Conservation (phyloP, 257 asterid species). For the Gardenia jasminoides region DNA sequence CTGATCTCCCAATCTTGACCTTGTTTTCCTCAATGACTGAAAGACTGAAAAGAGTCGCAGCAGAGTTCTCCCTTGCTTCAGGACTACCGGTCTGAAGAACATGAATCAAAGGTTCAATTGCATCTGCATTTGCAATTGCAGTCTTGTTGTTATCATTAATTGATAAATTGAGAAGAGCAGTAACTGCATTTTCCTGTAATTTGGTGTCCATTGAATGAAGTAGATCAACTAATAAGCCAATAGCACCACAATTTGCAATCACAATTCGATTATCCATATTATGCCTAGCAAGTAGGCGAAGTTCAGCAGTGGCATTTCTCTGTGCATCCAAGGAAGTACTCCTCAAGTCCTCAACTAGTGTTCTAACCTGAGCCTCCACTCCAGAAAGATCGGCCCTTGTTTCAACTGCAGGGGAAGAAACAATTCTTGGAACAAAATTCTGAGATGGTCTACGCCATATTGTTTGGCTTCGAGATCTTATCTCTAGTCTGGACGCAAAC, state of each 20-base stretch:
- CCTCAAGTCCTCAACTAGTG: conserved; percentile 32
- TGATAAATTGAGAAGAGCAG: conserved; percentile 41
- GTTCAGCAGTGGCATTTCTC: conserved; percentile 36
- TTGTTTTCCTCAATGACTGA: conserved; percentile 41
- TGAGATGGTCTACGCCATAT: conserved; percentile 33
- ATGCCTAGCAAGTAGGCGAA: conserved; percentile 42
- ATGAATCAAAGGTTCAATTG: conserved; percentile 40
- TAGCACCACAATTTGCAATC: conserved; percentile 38
- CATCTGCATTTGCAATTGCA: conserved; percentile 35
- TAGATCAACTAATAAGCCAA: conserved; percentile 30
- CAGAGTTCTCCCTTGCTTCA: conserved; percentile 41
- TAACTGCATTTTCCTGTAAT: conserved; percentile 40
- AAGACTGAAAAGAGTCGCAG: conserved; percentile 45
- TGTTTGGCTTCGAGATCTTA: conserved; percentile 29
- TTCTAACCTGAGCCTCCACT: conserved; percentile 31
- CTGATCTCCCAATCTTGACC: conserved; percentile 39
- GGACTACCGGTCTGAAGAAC: conserved; percentile 35
- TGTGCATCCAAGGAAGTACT: conserved; percentile 29
- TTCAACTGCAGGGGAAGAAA: conserved; percentile 30
- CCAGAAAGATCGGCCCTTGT: conserved; percentile 34
- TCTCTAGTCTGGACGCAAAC: conserved; percentile 26
- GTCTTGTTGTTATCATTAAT: conserved; percentile 36
- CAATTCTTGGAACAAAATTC: conserved; percentile 36
- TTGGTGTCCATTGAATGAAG: conserved; percentile 30
- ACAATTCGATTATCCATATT: conserved; percentile 43